phyloP scores from a whole-genome alignment of 306 rosid genomes.

The Glycine latifolia region DNA sequence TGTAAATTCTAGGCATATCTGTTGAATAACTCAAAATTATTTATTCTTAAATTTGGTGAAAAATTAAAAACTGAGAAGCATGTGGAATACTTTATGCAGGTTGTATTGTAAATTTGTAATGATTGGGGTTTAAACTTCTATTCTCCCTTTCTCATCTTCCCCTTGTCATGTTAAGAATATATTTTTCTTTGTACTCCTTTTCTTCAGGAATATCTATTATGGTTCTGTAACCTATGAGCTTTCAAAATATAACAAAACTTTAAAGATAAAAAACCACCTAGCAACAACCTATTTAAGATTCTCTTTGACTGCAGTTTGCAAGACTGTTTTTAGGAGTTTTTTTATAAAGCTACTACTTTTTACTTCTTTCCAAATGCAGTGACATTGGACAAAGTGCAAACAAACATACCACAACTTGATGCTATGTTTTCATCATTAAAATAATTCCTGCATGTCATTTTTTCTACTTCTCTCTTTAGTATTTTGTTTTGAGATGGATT shows the following conservation, averaged over 20 bases:
- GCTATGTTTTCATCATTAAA: too few species aligned
- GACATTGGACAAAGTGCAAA: not conserved
- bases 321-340: slow-evolving; percentile 14
- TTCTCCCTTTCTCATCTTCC: not conserved
- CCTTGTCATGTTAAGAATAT: not conserved
- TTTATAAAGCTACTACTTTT: slow-evolving; percentile 5
- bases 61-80: not conserved
- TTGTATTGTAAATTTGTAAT: not conserved
- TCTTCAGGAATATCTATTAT: slow-evolving; percentile 15
- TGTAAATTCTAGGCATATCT: too few species aligned
- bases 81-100: not conserved
- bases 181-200: slow-evolving; percentile 18
- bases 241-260: not conserved
- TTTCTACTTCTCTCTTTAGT: not conserved
- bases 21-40: not conserved
- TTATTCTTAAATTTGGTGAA: slow-evolving; percentile 23
- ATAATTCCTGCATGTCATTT: not conserved
- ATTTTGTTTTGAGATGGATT: not conserved
- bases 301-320: not conserved
- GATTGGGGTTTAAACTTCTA: not conserved
- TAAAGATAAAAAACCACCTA: not conserved
- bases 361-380: not conserved
- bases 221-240: not conserved
- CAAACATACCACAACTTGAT: not conserved
- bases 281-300: not conserved